A percentile compares a stretch with the other conserved stretches of the same genome.
These are phyloP conservation scores for Coffea eugenioides DNA, from an alignment of 257 asterid genomes.

Conservation along the genomic window DNA sequence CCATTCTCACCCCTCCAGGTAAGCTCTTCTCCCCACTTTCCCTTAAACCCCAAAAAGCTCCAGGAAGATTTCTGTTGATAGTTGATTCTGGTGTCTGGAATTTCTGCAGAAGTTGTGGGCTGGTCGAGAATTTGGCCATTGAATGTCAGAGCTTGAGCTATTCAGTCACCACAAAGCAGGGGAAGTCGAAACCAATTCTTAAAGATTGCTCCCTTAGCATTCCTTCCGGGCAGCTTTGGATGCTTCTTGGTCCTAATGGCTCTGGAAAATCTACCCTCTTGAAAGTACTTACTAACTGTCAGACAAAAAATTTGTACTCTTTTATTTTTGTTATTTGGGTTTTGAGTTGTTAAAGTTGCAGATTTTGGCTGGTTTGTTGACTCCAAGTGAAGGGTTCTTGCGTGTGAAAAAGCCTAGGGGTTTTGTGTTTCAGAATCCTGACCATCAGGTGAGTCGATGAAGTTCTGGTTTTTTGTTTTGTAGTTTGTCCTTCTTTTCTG, in stretches of 20 bases:
- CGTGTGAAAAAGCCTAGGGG: slow-evolving; percentile 78
- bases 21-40: not conserved
- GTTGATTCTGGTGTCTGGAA: not conserved
- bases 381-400: slow-evolving; percentile 64
- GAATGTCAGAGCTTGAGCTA: slow-evolving; percentile 65
- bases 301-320: not conserved
- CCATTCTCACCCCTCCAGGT: slow-evolving; percentile 34
- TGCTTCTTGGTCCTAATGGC: slow-evolving; percentile 97
- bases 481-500: not conserved
- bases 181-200: slow-evolving; percentile 55
- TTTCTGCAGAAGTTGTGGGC: slow-evolving; percentile 31
- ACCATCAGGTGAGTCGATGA: slow-evolving; percentile 67
- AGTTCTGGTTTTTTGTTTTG: not conserved
- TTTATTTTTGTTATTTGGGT: slow-evolving; percentile 4
- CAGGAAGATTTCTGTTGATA: not conserved
- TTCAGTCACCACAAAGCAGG: slow-evolving; percentile 48
- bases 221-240: slow-evolving; percentile 92
- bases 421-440: slow-evolving; percentile 95
- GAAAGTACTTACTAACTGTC: slow-evolving; percentile 35
- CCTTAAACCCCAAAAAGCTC: not conserved
- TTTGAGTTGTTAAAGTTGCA: slow-evolving; percentile 26
- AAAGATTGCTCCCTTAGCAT: slow-evolving; percentile 68
- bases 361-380: slow-evolving; percentile 88
- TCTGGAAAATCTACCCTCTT: slow-evolving; percentile 95
- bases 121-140: slow-evolving; percentile 44